A percentile compares a stretch with the other conserved stretches of the same genome.
phyloP scores from a whole-genome alignment of 306 rosid genomes.

The Cicer judaicum region DNA sequence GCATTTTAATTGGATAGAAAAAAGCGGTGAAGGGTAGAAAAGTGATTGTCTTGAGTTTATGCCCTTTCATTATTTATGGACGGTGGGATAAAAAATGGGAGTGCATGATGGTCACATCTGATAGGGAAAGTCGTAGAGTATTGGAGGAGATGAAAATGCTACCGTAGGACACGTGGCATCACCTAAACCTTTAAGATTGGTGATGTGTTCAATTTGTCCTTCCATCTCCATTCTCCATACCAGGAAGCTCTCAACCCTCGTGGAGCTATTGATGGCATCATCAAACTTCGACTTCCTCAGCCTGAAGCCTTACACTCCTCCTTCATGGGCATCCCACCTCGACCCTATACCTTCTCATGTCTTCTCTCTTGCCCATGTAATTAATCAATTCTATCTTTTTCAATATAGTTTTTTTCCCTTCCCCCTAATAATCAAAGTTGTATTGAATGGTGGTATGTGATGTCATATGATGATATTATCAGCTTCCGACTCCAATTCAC shows the following conservation, averaged over 20 bases:
- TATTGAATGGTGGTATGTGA: no score
- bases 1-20: no score
- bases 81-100: no score
- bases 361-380: slow-evolving; percentile 78
- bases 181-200: neutral
- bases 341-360: slow-evolving; percentile 70
- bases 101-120: no score
- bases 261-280: neutral
- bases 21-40: no score
- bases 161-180: no score
- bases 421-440: neutral
- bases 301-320: slow-evolving; percentile 65
- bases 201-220: neutral
- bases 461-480: neutral
- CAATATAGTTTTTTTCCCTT: neutral
- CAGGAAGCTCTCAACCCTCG: neutral
- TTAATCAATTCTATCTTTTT: slow-evolving; percentile 6
- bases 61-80: no score
- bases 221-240: neutral
- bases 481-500: slow-evolving; percentile 97
- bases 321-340: slow-evolving; percentile 88
- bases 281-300: slow-evolving; percentile 53
- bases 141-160: no score
- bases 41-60: no score
- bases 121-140: no score